These are phyloP conservation scores for Ogataea naganishii DNA, from an alignment of 805 yeast genomes.

Conservation along the genomic window DNA sequence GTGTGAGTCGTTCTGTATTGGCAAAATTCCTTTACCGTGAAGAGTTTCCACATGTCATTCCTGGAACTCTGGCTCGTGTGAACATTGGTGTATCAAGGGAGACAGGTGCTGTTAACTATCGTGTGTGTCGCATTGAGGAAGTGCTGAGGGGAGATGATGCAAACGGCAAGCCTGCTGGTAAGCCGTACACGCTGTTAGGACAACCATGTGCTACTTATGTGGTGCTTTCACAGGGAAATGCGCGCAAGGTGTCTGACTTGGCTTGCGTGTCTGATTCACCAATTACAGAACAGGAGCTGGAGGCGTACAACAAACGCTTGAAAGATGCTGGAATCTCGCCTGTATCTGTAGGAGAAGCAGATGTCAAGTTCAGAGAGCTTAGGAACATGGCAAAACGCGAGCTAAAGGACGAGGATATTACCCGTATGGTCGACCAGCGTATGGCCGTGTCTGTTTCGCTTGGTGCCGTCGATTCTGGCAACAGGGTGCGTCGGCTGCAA, in stretches of 20 bases:
- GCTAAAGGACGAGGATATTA: constrained; percentile 65
- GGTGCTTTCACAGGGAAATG: constrained; percentile 73
- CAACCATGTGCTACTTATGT: constrained; percentile 44
- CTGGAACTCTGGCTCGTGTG: constrained; percentile 74
- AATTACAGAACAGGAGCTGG: constrained; percentile 64
- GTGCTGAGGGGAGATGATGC: constrained; percentile 36
- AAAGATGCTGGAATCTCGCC: constrained; percentile 45
- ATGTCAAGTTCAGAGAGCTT: constrained; percentile 55
- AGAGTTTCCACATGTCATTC: constrained; percentile 60
- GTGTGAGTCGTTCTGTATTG: constrained; percentile 71
- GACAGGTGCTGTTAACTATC: constrained; percentile 57
- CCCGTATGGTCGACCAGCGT: constrained; percentile 68
- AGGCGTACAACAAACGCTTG: constrained; percentile 55
- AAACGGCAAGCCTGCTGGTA: constrained; percentile 30
- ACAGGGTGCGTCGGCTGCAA: constrained; percentile 69
- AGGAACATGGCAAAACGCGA: constrained; percentile 54
- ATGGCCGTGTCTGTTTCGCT: constrained; percentile 46
- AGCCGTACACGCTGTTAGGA: constrained; percentile 32
- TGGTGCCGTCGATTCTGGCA: constrained; percentile 53
- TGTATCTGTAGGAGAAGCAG: constrained; percentile 58
- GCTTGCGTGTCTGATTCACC: constrained; percentile 72
- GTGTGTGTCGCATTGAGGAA: constrained; percentile 76
- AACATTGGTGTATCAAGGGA: constrained; percentile 67
- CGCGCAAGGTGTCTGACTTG: constrained; percentile 69
- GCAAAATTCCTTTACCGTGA: constrained; percentile 76